A percentile compares a stretch with the other conserved stretches of the same genome.
phyloP scores from a whole-genome alignment of 305 asterid genomes.

The Coffea humblotiana region DNA sequence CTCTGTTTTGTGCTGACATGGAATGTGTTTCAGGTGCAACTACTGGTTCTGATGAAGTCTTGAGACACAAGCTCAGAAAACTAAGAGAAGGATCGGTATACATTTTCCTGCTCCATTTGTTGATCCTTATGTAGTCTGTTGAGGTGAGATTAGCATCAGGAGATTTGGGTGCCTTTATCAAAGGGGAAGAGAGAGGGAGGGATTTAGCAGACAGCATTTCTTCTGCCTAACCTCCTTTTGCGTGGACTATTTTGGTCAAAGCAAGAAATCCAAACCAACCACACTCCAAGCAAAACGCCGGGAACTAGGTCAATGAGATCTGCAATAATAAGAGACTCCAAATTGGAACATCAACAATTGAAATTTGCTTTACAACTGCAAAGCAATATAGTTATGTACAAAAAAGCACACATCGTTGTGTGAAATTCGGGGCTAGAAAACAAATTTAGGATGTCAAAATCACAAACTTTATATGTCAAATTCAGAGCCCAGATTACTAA shows the following conservation, averaged over 20 bases:
- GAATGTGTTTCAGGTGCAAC: constrained; percentile 30
- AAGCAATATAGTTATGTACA: neutral
- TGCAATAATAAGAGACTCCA: neutral
- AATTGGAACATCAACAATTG: neutral
- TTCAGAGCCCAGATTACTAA: no score
- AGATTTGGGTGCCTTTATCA: constrained; percentile 22
- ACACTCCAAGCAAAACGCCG: neutral
- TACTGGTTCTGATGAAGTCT: constrained; percentile 43
- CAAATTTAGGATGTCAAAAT: no score
- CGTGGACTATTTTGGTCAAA: neutral
- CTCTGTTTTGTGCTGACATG: constrained; percentile 60
- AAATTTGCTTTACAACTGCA: neutral
- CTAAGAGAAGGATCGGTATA: constrained; percentile 14
- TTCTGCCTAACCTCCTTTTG: constrained; percentile 2
- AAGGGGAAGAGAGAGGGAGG: constrained; percentile 38
- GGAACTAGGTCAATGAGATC: neutral
- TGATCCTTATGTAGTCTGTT: constrained; percentile 15
- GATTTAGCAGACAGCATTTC: constrained; percentile 57
- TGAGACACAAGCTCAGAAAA: constrained; percentile 34
- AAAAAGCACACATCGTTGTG: no score
- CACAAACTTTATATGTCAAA: no score
- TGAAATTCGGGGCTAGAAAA: no score
- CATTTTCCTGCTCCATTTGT: constrained; percentile 22
- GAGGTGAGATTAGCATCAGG: constrained; percentile 26
- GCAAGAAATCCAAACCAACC: neutral